Conservation (phyloP, 495 filamentous ascomycete genomes). For the Clavariopsis aquatica region DNA sequence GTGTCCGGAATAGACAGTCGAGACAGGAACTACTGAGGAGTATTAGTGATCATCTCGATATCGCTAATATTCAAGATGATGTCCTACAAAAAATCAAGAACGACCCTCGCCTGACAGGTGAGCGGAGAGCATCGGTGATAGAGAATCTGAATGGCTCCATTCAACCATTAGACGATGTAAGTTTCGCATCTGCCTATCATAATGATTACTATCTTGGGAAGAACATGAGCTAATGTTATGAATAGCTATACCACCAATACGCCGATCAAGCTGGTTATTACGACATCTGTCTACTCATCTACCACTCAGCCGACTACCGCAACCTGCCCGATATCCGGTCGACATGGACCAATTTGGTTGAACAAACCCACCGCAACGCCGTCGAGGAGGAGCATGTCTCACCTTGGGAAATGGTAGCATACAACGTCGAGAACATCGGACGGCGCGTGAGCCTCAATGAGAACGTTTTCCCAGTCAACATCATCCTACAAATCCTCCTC, state of each 20-base stretch:
- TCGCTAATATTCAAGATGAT: constrained; percentile 94
- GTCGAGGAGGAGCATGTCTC: constrained; percentile 53
- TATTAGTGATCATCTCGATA: constrained; percentile 81
- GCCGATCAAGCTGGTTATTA: constrained; percentile 86
- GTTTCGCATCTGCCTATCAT: constrained; percentile 37
- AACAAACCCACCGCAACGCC: constrained; percentile 66
- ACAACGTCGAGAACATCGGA: constrained; percentile 73
- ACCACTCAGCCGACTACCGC: constrained; percentile 82
- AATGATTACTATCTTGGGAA: neutral
- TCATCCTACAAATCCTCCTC: constrained; percentile 73
- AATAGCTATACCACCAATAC: constrained; percentile 84
- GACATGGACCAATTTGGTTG: constrained; percentile 83
- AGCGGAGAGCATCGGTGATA: constrained; percentile 62
- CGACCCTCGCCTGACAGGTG: constrained; percentile 65
- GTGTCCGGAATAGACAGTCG: constrained; percentile 55
- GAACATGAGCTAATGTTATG: constrained; percentile 15
- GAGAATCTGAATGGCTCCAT: constrained; percentile 71
- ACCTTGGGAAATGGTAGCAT: constrained; percentile 78
- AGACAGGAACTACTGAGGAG: constrained; percentile 78
- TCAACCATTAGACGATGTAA: constrained; percentile 70
- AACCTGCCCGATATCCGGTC: constrained; percentile 75
- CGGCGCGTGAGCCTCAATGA: constrained; percentile 75
- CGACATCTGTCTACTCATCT: constrained; percentile 90
- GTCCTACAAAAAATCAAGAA: constrained; percentile 74
- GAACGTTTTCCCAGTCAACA: constrained; percentile 73